These are phyloP conservation scores for Rhynchospora breviuscula DNA, from an alignment of 176 grass and related monocot species.

Conservation along the genomic window DNA sequence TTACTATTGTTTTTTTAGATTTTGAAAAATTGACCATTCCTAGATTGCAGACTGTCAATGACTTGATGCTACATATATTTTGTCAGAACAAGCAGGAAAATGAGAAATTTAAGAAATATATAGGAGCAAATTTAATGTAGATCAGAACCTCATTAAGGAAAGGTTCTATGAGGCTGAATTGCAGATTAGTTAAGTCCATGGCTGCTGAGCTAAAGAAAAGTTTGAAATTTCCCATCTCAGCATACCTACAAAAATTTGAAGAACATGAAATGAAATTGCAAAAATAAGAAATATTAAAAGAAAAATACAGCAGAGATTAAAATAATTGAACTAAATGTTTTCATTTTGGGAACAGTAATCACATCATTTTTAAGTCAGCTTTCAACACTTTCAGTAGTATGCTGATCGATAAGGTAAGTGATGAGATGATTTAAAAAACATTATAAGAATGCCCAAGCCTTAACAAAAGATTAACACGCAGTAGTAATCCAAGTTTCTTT, in stretches of 20 bases:
- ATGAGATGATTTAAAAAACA: not conserved
- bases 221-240: conserved; percentile 74
- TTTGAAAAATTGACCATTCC: no score
- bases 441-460: not conserved
- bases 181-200: conserved; percentile 66
- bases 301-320: not conserved
- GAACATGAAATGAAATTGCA: not conserved
- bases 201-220: conserved; percentile 70
- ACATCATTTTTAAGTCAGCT: not conserved
- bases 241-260: conserved; percentile 49
- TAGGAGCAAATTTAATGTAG: not conserved
- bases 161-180: conserved; percentile 67
- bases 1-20: no score
- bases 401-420: not conserved
- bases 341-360: not conserved
- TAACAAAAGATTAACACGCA: not conserved
- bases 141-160: conserved; percentile 71
- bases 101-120: conserved; percentile 16
- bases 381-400: not conserved
- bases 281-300: conserved; percentile 6
- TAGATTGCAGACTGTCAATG: no score
- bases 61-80: no score
- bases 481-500: not conserved
- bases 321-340: not conserved
- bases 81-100: not conserved